phyloP scores from a whole-genome alignment of 495 filamentous ascomycete genomes.

The Xylaria intraflava region DNA sequence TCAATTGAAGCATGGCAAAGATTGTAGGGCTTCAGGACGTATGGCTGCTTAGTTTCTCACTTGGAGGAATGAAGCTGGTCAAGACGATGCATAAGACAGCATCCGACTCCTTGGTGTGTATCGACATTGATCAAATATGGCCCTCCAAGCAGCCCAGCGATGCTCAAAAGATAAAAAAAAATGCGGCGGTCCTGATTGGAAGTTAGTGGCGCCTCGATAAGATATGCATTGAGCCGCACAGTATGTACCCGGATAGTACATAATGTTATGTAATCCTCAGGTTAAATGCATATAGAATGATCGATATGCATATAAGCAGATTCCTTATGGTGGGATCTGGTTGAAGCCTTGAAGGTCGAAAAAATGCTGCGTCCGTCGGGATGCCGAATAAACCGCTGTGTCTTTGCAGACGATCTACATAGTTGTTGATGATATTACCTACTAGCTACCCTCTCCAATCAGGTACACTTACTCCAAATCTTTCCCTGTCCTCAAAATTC shows the following conservation, averaged over 20 bases:
- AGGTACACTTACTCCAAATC: constrained; percentile 11
- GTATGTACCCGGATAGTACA: too few species aligned
- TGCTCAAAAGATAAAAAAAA: not conserved
- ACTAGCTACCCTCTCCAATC: constrained; percentile 7
- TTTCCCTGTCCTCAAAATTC: constrained; percentile 2
- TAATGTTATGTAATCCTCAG: too few species aligned
- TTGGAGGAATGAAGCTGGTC: not conserved
- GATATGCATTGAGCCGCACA: not conserved
- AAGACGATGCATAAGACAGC: not conserved
- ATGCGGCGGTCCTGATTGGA: not conserved
- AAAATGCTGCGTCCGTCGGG: too few species aligned
- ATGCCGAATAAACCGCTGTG: too few species aligned
- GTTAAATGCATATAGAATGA: too few species aligned
- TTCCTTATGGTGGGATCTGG: too few species aligned
- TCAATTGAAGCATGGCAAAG: constrained; percentile 29
- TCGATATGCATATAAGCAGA: too few species aligned
- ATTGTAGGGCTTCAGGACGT: constrained; percentile 5
- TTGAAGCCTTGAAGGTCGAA: too few species aligned
- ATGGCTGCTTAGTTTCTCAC: not conserved
- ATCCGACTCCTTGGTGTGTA: too few species aligned
- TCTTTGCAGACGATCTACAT: not conserved
- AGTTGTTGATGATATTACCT: not conserved
- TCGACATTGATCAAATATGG: too few species aligned
- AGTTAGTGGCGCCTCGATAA: not conserved
- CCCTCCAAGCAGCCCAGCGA: too few species aligned